Base-by-base conservation (phyloP, 495 filamentous ascomycete genomes). In the Penicillium lividum region DNA sequence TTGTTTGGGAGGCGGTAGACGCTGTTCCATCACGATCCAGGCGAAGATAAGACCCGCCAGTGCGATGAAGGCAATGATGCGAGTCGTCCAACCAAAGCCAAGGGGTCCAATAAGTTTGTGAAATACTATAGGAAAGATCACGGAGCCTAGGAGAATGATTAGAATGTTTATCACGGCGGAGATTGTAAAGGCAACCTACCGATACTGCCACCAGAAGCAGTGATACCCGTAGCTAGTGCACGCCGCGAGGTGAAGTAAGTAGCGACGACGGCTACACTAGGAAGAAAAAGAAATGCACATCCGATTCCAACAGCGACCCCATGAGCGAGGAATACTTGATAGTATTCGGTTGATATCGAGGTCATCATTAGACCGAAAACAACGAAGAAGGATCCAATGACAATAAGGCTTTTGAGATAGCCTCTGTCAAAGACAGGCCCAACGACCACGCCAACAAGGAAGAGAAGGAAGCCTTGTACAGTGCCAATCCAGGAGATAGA, bases 51-150 rank as follows among this genome's bases (percentile, higher is more conserved):
- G 64, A 2, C 75, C 78, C 9, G 47, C 70, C 0, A 86, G 68
- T 15, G 73, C 73, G 18, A 84, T 77, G 62, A 85, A 84, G 3
- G 70, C 82, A 29, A 84, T 73, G n/a, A 76, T 60, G 10, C 83
- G 72, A 3, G 77, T 80, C 0, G 82, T 72, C 83, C 83, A 86
- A 22, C 64, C 69, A 54, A 84, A 84, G 5, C 82, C 82, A 43
- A 84, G 67, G 7, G 50, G 55, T 0, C 72, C 75, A 27, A 79
- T 70, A 1, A 86, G 69, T 28, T 70, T 69, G 56, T 79, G 73
- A 62, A 84, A 80, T 22, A 83, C 63, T 54, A 84, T 79, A 0
- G 83, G 81, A 57, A 79, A 84, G 28, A 84, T 73, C 28, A 83
- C 72, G 4, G 81, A 77, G 33, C 81, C 81, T 61, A 58, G 51